Evolutionary conservation across 2,329 filamentous ascomycete species (phyloP).

Genomic region (Chrysoporthe puriensis): DNA sequence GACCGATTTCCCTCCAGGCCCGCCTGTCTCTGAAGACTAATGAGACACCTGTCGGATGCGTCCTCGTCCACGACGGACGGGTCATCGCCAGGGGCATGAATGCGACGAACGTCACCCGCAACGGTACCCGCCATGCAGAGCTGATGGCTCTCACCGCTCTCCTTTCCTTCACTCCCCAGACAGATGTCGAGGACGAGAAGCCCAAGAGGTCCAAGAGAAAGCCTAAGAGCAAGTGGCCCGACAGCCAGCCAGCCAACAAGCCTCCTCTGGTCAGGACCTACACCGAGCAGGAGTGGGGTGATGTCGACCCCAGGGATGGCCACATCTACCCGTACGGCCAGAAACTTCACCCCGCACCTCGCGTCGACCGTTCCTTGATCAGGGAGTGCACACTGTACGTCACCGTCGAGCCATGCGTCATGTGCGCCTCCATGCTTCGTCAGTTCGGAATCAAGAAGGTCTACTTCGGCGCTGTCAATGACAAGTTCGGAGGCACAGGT

Average conservation of each 20-base stretch:
- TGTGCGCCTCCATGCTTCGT: conserved; percentile 92
- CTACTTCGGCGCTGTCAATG: conserved; percentile 94
- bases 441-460: conserved; percentile 88
- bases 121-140: conserved; percentile 94
- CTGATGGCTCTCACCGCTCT: conserved; percentile 78
- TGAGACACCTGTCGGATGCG: conserved; percentile 95
- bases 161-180: conserved; percentile 46
- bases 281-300: conserved; percentile 50
- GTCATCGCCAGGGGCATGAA: conserved; percentile 94
- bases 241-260: conserved; percentile 33
- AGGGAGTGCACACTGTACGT: conserved; percentile 82
- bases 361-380: conserved; percentile 70
- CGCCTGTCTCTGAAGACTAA: conserved; percentile 82
- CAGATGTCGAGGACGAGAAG: conserved; percentile 36
- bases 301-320: conserved; percentile 57
- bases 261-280: conserved; percentile 12
- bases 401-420: conserved; percentile 97
- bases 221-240: conserved; percentile 25
- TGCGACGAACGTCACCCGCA: conserved; percentile 87
- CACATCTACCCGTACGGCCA: conserved; percentile 66
- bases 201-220: conserved; percentile 24
- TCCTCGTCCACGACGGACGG: conserved; percentile 78
- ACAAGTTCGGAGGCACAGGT: conserved; percentile 95
- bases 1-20: conserved; percentile 57
- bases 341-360: conserved; percentile 57